Evolutionary conservation across 1,284 basidiomycete species (phyloP).

Genomic region (Boletus semigastroideus): DNA sequence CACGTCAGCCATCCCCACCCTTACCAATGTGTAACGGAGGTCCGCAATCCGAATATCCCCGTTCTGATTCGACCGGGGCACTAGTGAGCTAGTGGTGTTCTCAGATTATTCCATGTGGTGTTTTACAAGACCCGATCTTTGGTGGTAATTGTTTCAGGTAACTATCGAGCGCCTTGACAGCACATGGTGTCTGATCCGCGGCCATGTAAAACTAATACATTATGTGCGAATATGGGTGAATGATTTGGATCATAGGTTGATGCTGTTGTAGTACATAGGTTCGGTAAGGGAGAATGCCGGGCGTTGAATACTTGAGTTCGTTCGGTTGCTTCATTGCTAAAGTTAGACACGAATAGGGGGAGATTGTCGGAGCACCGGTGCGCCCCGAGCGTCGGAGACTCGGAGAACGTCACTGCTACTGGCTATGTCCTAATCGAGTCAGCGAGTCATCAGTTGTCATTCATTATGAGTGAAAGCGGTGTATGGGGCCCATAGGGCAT

Average conservation of each 20-base stretch:
- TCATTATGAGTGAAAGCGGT: background rate
- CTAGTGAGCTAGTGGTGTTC: background rate
- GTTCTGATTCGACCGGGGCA: background rate
- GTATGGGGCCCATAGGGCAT: background rate
- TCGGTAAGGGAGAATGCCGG: background rate
- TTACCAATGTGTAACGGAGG: background rate
- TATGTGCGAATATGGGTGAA: background rate
- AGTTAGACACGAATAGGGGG: too few relatives aligned
- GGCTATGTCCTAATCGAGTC: too few relatives aligned
- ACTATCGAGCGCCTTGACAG: background rate
- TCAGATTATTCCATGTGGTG: background rate
- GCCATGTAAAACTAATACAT: background rate
- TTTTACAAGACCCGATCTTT: background rate
- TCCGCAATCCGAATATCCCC: background rate
- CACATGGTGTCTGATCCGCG: background rate
- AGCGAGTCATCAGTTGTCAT: background rate
- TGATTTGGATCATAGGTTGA: background rate
- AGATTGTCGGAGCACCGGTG: too few relatives aligned
- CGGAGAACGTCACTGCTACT: too few relatives aligned
- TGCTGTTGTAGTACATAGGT: background rate
- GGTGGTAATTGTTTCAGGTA: background rate
- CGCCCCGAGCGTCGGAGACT: background rate
- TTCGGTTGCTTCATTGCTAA: background rate
- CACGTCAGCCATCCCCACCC: background rate
- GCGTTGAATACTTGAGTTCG: background rate